Base-by-base conservation (phyloP, 768 basidiomycete genomes). In the Mycena belliarum region DNA sequence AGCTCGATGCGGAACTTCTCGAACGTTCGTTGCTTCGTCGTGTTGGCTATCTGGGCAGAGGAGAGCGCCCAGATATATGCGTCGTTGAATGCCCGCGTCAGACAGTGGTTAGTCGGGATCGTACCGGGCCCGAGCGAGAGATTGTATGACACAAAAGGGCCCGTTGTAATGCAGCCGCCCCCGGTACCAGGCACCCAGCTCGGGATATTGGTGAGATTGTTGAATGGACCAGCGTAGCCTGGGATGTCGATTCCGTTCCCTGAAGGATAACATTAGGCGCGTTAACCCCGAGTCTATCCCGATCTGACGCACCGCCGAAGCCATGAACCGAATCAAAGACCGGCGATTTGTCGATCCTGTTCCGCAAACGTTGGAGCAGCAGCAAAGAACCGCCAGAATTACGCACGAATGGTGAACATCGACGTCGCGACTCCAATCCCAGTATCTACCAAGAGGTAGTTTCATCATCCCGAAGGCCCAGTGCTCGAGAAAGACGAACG, bases 91-190 rank as follows among this genome's bases (percentile, higher is more conserved):
- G 58, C 65, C 2, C 75, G 75, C 6, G 68, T 69, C 6, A 77
- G 66, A 51, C 70, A 72, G 45, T 74, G 72, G 2, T 66, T 63
- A 9, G 72, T 74, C 0, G 61, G 55, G 10, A 66, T 58, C 6
- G 68, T 70, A 11, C 75, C 74, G 0, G 75, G 73, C 6, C 76
- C 75, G 6, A 74, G 63, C 11, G 66, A 60, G 25, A 76, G 69
- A 23, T 54, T 68, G 52, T 73, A 72, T 7, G 68, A 65, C 7
- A 68, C 66, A 44, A 77, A 77, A 3, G 72, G 73, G 0, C 75
- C 75, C 32, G 66, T 67, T 10, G 58, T 60, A 0, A 76, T 60
- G 33, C 69, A 70, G 11, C 69, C 67, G 14, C 61, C 60, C 16
- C 61, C 52, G 18, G 45, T 28, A 28, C 46, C 56, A 49, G 41